Evolutionary conservation across 306 rosid species (phyloP).

Genomic region (Prunus campanulata): DNA sequence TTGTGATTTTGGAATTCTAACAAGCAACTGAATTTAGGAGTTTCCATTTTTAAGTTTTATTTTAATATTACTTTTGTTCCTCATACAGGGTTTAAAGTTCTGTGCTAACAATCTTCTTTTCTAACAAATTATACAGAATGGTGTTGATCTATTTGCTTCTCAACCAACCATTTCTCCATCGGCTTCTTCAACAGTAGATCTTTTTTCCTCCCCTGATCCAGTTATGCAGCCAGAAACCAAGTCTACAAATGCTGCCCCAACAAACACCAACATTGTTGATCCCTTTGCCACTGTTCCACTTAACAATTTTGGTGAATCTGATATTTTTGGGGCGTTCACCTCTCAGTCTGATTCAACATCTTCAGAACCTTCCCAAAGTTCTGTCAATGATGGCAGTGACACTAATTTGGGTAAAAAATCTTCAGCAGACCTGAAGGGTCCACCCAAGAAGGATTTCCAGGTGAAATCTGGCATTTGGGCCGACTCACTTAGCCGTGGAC

Average conservation of each 20-base stretch:
- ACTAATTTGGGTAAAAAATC: constrained; percentile 40
- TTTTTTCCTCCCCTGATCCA: constrained; percentile 63
- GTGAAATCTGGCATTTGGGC: constrained; percentile 98
- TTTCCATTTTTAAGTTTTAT: not conserved
- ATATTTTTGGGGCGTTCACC: constrained; percentile 68
- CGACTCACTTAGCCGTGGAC: constrained; percentile 94
- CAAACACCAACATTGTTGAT: constrained; percentile 51
- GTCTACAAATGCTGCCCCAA: constrained; percentile 41
- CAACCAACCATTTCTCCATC: constrained; percentile 57
- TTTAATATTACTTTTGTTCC: not conserved
- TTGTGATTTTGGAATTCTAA: not conserved
- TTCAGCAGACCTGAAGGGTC: constrained; percentile 36
- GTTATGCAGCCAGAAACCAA: constrained; percentile 58
- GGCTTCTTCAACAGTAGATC: constrained; percentile 61
- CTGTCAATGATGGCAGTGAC: constrained; percentile 33
- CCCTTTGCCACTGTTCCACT: constrained; percentile 93
- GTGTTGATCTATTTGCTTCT: constrained; percentile 76
- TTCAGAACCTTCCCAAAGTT: constrained; percentile 54
- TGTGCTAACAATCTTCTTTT: not conserved
- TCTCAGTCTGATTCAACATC: constrained; percentile 57
- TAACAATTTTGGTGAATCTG: constrained; percentile 77
- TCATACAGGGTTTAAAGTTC: not conserved
- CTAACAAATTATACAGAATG: constrained; percentile 43
- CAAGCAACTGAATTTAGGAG: not conserved
- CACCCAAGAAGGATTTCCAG: constrained; percentile 66